Evolutionary conservation across 106 monocot genomes (phyloP), one percentile per base, ranked within the genome.

Genomic region (Platanthera guangdongensis): DNA sequence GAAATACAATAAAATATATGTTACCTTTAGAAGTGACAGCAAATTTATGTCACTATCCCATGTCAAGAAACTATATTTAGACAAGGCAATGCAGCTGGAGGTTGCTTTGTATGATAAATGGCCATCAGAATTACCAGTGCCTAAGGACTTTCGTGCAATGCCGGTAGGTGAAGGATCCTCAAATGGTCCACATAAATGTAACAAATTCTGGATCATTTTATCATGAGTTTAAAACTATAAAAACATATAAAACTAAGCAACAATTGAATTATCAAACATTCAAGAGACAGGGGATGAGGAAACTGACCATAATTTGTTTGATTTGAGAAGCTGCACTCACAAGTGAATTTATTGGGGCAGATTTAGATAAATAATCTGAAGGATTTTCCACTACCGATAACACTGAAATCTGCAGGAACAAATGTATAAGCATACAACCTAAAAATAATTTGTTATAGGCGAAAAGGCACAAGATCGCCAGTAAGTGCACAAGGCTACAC

Each of bases 21-120:
- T 19, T 86, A 99, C 97, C 94, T 94, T 89, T 13, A 99, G 84
- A 85, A 94, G 89, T 39, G 85, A 86, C 69, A 99, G 81, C 80
- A 99, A 76, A 70, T 86, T 78, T 69, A 80, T 55, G 62, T 99
- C 94, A 72, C 88, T 81, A 79, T 92, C 89, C 81, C 72, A 78
- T 25, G 77, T 81, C 12, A 76, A 78, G 74, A 94, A 92, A 84
- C 77, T 82, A 78, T 83, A 86, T 75, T 99, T 94, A 32, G 91
- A 94, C 2, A 78, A 80, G 30, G 86, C 75, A 78, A 94, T 94
- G 80, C 79, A 85, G 68, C 83, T 79, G 51, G 88, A 60, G 9
- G 94, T 94, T 75, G 85, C 84, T 73, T 73, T 84, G 74, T 93
- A 97, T 74, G 93, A 89, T 60, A 89, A 83, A 51, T 82, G 74